A percentile compares a stretch with the other conserved stretches of the same genome.
phyloP scores from a whole-genome alignment of 495 filamentous ascomycete species.

The Cryomyces minteri region DNA sequence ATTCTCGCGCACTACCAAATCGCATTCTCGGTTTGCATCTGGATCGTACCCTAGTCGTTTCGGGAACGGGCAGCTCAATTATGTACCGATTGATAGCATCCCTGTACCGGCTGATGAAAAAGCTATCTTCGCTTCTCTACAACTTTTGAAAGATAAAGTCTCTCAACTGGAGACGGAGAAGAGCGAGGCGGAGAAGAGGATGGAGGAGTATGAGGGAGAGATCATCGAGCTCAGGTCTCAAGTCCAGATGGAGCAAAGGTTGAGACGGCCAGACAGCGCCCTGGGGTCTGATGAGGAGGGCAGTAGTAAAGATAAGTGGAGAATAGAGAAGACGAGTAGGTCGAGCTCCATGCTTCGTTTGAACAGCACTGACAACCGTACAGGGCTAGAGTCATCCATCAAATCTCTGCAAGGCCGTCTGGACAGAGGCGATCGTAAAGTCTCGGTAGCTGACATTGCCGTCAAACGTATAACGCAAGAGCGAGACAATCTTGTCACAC shows the following conservation, averaged over 20 bases:
- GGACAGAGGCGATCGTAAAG: conserved; percentile 38
- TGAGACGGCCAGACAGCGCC: conserved; percentile 24
- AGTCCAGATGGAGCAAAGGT: conserved; percentile 25
- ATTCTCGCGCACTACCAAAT: conserved; percentile 30
- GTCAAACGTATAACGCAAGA: conserved; percentile 42
- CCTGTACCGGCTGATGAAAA: conserved; percentile 51
- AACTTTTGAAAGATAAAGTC: conserved; percentile 48
- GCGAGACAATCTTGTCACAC: conserved; percentile 43
- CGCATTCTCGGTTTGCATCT: conserved; percentile 40
- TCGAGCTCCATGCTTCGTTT: conserved; percentile 1
- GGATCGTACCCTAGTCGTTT: conserved; percentile 6
- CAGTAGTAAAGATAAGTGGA: conserved; percentile 16
- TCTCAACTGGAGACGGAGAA: conserved; percentile 39
- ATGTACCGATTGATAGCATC: conserved; percentile 37
- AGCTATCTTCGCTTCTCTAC: conserved; percentile 46
- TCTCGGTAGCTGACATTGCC: conserved; percentile 37
- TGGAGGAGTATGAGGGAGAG: conserved; percentile 37
- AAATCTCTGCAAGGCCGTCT: conserved; percentile 36
- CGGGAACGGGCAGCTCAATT: conserved; percentile 7
- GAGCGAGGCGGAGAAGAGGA: conserved; percentile 33
- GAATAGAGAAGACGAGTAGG: conserved; percentile 37
- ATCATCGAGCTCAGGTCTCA: conserved; percentile 34
- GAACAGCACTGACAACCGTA: neutral
- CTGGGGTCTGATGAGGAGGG: conserved; percentile 23
- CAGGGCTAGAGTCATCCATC: conserved; percentile 40